Evolutionary conservation across 495 filamentous ascomycete genomes (phyloP), one percentile per base, ranked within the genome.

Genomic region (Darksidea phi): DNA sequence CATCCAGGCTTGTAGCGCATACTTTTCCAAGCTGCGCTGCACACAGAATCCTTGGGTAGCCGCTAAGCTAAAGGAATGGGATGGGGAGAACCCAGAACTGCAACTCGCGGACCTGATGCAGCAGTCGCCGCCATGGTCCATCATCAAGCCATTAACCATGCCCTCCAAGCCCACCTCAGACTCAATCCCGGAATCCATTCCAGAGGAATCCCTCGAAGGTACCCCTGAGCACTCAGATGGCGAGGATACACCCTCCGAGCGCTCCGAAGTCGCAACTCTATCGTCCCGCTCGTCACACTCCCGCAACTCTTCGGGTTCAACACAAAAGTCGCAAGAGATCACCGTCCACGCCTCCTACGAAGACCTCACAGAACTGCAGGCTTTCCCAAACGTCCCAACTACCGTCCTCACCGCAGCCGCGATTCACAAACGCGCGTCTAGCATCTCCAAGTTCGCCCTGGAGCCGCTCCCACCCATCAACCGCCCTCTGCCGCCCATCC

Each of bases 21-120:
- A 68, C 61, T 68, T 68, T 48, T 68, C 66, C 45, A 68, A 68
- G 37, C 56, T 68, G 11, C 60, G 66, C 25, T 68, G 66, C 42
- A 64, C 60, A 28, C 66, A 68, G 34, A 68, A 68, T 34, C 66
- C 66, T 13, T 68, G 66, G 66, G 66, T 68, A 7, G 55, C 57
- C 10, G 57, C 57, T 37, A 60, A 68, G 32, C 41, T 68, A 13
- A 60, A 64, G 18, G 61, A 64, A 12, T 68, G 66, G 66, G 56
- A 68, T 51, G 25, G 61, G 4, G 42, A 43, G 8, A 8, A 28
- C 0, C 32, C 21, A 13, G 28, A 49, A 20, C 66, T 61, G 23
- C 48, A 25, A 2, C 61, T 68, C 0, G 53, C 21, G 17, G 36
- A 61, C 8, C 57, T 68, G 0, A 64, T 68, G 55, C 57, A 53